These are phyloP conservation scores for Kodamaea alishanica DNA, from an alignment of 1,139 yeast species.

Conservation along the genomic window DNA sequence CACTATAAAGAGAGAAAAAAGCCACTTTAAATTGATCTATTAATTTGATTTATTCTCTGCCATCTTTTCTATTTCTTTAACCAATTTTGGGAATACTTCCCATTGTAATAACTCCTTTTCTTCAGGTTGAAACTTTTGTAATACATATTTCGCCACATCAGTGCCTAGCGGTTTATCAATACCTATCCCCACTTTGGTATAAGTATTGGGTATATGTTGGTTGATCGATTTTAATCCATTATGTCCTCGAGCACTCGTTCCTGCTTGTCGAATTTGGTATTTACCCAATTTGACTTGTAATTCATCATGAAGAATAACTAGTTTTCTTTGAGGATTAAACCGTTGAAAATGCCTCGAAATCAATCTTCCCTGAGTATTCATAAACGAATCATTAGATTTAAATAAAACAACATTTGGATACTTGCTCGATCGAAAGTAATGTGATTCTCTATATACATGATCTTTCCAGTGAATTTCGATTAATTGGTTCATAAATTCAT, in stretches of 20 bases:
- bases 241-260: slow-evolving; percentile 69
- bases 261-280: slow-evolving; percentile 53
- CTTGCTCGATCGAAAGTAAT: slow-evolving; percentile 19
- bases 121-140: slow-evolving; percentile 40
- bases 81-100: slow-evolving; percentile 39
- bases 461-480: slow-evolving; percentile 24
- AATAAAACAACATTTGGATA: slow-evolving; percentile 31
- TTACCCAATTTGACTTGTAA: slow-evolving; percentile 62
- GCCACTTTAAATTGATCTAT: no score
- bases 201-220: slow-evolving; percentile 37
- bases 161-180: slow-evolving; percentile 57
- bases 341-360: slow-evolving; percentile 46
- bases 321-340: slow-evolving; percentile 28
- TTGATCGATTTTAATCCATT: slow-evolving; percentile 69
- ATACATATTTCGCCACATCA: slow-evolving; percentile 60
- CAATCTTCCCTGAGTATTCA: slow-evolving; percentile 67
- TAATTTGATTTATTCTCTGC: slow-evolving; percentile 3
- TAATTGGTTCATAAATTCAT: slow-evolving; percentile 42
- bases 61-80: slow-evolving; percentile 34
- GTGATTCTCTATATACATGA: slow-evolving; percentile 10
- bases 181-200: slow-evolving; percentile 63
- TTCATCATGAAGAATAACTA: slow-evolving; percentile 75
- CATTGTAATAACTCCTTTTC: slow-evolving; percentile 33
- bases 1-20: no score
- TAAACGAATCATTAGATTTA: slow-evolving; percentile 50